Percentiles rank a stretch among this genome's conserved stretches.
These are phyloP conservation scores for Neofusicoccum sp. DNA, from an alignment of 2,329 filamentous ascomycete genomes.

Conservation along the genomic window DNA sequence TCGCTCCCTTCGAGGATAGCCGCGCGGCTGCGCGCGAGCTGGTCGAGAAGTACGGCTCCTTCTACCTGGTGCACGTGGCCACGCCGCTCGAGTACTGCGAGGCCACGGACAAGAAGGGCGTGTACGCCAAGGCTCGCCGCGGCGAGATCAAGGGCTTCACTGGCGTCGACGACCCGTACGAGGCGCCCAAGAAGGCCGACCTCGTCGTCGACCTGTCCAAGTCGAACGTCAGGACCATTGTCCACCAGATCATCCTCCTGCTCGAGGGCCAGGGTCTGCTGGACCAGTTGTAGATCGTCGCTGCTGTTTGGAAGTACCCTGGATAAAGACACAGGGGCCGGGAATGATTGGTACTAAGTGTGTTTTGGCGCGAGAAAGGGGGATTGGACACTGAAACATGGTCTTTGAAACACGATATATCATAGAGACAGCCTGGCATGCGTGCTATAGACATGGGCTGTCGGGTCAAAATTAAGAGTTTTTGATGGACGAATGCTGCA, in stretches of 20 bases:
- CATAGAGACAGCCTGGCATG: too few relatives aligned
- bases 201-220: slow-evolving; percentile 81
- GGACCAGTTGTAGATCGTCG: slow-evolving; percentile 55
- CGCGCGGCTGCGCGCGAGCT: slow-evolving; percentile 77
- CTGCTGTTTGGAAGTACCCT: background rate
- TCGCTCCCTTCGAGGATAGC: slow-evolving; percentile 84
- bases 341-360: background rate
- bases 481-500: too few relatives aligned
- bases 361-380: background rate
- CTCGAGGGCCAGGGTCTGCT: slow-evolving; percentile 86
- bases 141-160: slow-evolving; percentile 99
- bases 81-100: slow-evolving; percentile 91
- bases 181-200: slow-evolving; percentile 76
- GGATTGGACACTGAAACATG: too few relatives aligned
- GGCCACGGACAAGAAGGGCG: slow-evolving; percentile 89
- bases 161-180: slow-evolving; percentile 95
- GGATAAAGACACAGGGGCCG: background rate
- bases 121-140: slow-evolving; percentile 78
- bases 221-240: slow-evolving; percentile 85
- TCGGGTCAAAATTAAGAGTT: too few relatives aligned
- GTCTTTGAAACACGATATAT: too few relatives aligned
- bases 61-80: slow-evolving; percentile 93
- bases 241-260: slow-evolving; percentile 94
- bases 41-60: slow-evolving; percentile 82
- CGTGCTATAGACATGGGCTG: too few relatives aligned